phyloP scores from a whole-genome alignment of 805 yeast genomes.

The Lachancea sp. region DNA sequence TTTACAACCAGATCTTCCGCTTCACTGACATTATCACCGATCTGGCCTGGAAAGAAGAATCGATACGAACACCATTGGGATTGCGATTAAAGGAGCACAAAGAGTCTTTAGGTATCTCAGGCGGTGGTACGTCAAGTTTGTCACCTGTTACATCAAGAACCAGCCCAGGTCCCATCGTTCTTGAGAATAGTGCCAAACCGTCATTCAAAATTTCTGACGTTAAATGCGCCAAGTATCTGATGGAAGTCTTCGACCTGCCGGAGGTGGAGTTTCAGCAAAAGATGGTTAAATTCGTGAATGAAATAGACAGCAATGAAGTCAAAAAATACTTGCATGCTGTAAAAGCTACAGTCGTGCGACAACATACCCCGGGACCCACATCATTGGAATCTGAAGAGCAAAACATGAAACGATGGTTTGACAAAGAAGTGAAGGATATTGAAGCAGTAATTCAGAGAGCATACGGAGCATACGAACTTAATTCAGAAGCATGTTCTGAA shows the following conservation, averaged over 20 bases:
- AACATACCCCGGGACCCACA: background rate
- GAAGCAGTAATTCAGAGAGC: background rate
- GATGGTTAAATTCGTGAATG: conserved; percentile 30
- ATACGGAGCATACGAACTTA: background rate
- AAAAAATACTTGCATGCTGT: background rate
- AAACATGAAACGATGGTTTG: too few relatives aligned
- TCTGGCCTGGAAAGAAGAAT: conserved; percentile 12
- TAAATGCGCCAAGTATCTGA: conserved; percentile 44
- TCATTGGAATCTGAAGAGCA: background rate
- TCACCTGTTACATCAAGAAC: background rate
- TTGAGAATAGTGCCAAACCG: conserved; percentile 33
- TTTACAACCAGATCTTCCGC: conserved; percentile 21
- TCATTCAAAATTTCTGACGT: conserved; percentile 51
- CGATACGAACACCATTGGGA: conserved; percentile 17
- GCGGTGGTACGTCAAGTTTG: conserved; percentile 15
- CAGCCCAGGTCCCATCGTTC: background rate
- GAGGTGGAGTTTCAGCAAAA: conserved; percentile 49
- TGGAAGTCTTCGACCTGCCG: conserved; percentile 45
- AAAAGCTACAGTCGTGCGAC: conserved; percentile 11
- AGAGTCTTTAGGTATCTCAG: conserved; percentile 17
- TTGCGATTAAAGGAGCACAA: conserved; percentile 41
- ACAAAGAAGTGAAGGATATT: background rate
- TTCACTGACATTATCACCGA: conserved; percentile 22
- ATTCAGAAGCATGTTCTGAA: background rate
- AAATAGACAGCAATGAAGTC: background rate